Evolutionary conservation across 2,329 filamentous ascomycete species (phyloP), one percentile per base, ranked within the genome.

Genomic region (Microcyclosporella mali): DNA sequence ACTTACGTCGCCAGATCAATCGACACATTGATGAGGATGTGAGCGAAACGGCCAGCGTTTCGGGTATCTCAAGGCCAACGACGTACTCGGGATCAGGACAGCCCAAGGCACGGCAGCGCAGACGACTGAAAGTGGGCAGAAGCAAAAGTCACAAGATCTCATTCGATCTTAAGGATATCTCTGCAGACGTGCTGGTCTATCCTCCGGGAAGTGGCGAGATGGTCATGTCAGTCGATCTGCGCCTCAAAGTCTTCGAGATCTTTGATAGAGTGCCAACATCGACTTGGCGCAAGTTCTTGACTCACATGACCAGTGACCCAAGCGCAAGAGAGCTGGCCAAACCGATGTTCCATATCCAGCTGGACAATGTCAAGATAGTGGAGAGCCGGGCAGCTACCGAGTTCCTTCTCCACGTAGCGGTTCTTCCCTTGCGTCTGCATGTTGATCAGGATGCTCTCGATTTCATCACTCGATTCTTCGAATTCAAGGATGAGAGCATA

Each of bases 251-350:
- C 45, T 72, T 98, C 10, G 89, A 95, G 54, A 82, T 98, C 12
- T 95, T 92, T 49, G 92, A 98, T 63, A 88, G 95, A 59, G 78
- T 98, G 2, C 88, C 88, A 1, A 90, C 88, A 0, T 98, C 92
- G 3, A 95, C 90, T 0, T 98, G 94, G 94, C 94, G 86, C 65
- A 98, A 95, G 63, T 98, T 98, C 67, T 82, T 88, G 11, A 97
- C 90, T 0, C 95, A 95, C 57, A 85, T 94, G 69, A 81, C 85
- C 46, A 88, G 94, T 60, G 83, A 82, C 9, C 86, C 85, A n/a
- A 82, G 87, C 58, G 44, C 49, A 16, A 79, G 89, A 37, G 88
- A 97, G 66, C 84, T 86, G 65, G 84, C 82, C 14, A 84, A 84
- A 11, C 88, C 82, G 57, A 95, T 97, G 89, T 76, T 92, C 12